phyloP scores from a whole-genome alignment of 2,329 filamentous ascomycete species.

The Pseudogymnoascus sp. region DNA sequence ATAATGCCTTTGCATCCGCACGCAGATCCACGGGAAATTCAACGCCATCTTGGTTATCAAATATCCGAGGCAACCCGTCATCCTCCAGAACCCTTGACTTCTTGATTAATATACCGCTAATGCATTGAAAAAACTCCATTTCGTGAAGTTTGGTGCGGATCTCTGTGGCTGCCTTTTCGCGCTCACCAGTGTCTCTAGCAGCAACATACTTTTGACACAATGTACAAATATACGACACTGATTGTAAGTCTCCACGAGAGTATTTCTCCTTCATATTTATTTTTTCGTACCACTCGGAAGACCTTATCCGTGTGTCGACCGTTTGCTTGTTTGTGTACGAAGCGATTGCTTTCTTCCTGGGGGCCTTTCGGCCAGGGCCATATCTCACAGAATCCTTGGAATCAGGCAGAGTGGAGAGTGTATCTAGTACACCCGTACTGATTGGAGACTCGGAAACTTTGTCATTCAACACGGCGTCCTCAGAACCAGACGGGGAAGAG shows the following conservation, averaged over 20 bases:
- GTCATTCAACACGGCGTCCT: background rate
- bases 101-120: constrained; percentile 19
- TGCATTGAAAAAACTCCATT: constrained; percentile 22
- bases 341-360: constrained; percentile 4
- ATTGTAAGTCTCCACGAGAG: constrained; percentile 11
- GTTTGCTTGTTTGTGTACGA: constrained; percentile 7
- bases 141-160: constrained; percentile 24
- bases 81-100: constrained; percentile 25
- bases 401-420: background rate
- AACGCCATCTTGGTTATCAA: constrained; percentile 25
- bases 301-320: constrained; percentile 6
- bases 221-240: constrained; percentile 12
- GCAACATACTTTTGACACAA: constrained; percentile 16
- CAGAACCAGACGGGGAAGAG: background rate
- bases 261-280: constrained; percentile 12
- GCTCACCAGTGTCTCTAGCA: background rate
- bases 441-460: background rate
- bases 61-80: constrained; percentile 36
- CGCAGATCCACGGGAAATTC: constrained; percentile 39
- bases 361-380: constrained; percentile 9
- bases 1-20: constrained; percentile 40
- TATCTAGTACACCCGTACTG: background rate
- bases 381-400: background rate
- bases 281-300: constrained; percentile 16
- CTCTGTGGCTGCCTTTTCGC: constrained; percentile 10